These are phyloP conservation scores for Pseudofabraea citricarpa DNA, from an alignment of 2,329 filamentous ascomycete species.

Conservation along the genomic window DNA sequence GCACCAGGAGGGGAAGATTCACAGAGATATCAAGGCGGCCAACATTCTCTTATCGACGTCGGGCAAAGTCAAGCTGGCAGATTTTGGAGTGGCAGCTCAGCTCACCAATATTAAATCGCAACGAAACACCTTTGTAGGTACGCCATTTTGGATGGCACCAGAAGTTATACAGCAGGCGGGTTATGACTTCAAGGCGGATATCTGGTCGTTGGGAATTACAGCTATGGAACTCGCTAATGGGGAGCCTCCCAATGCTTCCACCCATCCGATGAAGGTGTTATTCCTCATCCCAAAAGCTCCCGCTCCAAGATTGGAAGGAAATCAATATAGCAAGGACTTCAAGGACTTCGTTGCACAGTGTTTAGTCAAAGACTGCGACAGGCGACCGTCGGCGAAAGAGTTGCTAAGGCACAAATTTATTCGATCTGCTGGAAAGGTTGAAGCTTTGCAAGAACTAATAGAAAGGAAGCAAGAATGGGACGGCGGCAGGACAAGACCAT, in stretches of 20 bases:
- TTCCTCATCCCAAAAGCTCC: slow-evolving; percentile 88
- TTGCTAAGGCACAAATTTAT: slow-evolving; percentile 87
- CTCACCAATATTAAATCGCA: slow-evolving; percentile 97
- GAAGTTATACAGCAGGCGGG: slow-evolving; percentile 87
- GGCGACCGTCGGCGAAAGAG: slow-evolving; percentile 78
- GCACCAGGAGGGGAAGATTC: slow-evolving; percentile 90
- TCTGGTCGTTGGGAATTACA: slow-evolving; percentile 90
- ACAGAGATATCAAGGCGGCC: slow-evolving; percentile 94
- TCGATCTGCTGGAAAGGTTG: slow-evolving; percentile 78
- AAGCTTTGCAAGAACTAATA: slow-evolving; percentile 82
- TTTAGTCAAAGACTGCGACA: slow-evolving; percentile 86
- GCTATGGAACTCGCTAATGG: slow-evolving; percentile 86
- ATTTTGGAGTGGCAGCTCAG: slow-evolving; percentile 96
- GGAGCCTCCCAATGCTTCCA: slow-evolving; percentile 80
- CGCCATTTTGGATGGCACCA: slow-evolving; percentile 95
- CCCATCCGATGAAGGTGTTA: slow-evolving; percentile 90
- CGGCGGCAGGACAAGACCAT: slow-evolving; percentile 62
- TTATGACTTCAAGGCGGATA: slow-evolving; percentile 85
- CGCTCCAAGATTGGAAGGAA: slow-evolving; percentile 77
- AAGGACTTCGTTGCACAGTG: slow-evolving; percentile 91
- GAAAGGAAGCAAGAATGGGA: slow-evolving; percentile 79
- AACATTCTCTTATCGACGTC: slow-evolving; percentile 89
- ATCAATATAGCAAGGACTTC: slow-evolving; percentile 79
- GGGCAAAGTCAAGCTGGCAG: slow-evolving; percentile 90
- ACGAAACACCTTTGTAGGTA: slow-evolving; percentile 95